A percentile compares a stretch with the other conserved stretches of the same genome.
phyloP scores from a whole-genome alignment of 352 stramenopile genomes.

The Phytopythium helicoides region DNA sequence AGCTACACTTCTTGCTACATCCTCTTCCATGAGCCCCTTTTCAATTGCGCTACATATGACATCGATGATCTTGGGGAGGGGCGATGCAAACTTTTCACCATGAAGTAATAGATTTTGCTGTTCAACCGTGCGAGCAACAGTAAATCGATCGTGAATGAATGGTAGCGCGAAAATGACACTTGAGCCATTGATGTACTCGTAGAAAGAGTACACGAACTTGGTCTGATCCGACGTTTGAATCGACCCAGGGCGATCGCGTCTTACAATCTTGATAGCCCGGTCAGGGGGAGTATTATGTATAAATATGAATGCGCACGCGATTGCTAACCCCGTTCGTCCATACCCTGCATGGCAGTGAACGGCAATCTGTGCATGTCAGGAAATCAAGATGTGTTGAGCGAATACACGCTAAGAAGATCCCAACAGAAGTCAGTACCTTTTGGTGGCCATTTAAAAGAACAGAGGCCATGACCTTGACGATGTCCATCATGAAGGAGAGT shows the following conservation, averaged over 20 bases:
- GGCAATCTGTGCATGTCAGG: conserved; percentile 40
- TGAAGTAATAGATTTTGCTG: conserved; percentile 67
- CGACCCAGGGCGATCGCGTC: conserved; percentile 66
- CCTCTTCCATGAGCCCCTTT: conserved; percentile 4
- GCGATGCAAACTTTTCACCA: conserved; percentile 30
- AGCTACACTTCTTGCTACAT: conserved; percentile 4
- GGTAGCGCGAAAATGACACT: conserved; percentile 75
- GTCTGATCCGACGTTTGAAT: conserved; percentile 72
- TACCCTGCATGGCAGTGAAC: conserved; percentile 91
- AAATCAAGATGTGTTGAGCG: neutral
- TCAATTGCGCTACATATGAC: conserved; percentile 61
- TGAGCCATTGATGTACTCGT: conserved; percentile 69
- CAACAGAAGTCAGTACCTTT: conserved; percentile 39
- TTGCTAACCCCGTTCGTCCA: conserved; percentile 82
- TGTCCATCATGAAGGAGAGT: conserved; percentile 84
- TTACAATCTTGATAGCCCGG: conserved; percentile 69
- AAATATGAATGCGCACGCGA: conserved; percentile 84
- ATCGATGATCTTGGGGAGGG: conserved; percentile 57
- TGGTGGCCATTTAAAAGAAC: conserved; percentile 65
- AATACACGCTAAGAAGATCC: too few species aligned
- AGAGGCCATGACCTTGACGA: conserved; percentile 82
- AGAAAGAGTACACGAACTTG: conserved; percentile 75
- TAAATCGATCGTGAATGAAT: conserved; percentile 73
- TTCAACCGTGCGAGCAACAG: conserved; percentile 53
- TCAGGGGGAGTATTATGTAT: conserved; percentile 74